Evolutionary conservation across 768 basidiomycete species (phyloP).

Genomic region (Collybiopsis confluens): DNA sequence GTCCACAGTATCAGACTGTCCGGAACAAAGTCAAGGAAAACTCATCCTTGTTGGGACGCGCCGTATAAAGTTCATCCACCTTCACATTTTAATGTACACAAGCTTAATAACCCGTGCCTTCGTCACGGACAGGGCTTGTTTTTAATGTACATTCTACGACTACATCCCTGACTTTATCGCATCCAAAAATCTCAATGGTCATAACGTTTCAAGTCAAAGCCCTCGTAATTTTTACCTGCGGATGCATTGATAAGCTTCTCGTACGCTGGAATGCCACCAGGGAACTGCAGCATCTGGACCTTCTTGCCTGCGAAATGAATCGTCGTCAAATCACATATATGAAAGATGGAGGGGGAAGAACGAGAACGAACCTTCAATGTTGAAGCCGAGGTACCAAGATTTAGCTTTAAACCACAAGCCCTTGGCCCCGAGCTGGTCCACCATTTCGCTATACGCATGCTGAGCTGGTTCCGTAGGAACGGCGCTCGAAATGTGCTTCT

Average conservation of each 20-base stretch:
- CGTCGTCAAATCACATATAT: neutral
- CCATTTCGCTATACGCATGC: neutral
- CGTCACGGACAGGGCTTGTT: no score
- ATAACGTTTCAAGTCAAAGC: neutral
- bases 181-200: neutral
- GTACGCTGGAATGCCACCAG: neutral
- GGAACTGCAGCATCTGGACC: constrained; percentile 1
- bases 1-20: no score
- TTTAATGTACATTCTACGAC: no score
- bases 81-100: no score
- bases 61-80: no score
- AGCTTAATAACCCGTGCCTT: no score
- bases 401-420: constrained; percentile 7
- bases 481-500: constrained; percentile 4
- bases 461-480: neutral
- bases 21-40: no score
- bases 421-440: neutral
- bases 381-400: constrained; percentile 13
- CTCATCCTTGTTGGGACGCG: no score
- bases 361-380: constrained; percentile 6
- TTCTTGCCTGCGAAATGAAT: neutral
- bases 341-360: neutral
- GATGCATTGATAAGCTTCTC: neutral
- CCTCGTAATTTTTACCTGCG: neutral
- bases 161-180: no score